Evolutionary conservation across 2,329 filamentous ascomycete genomes (phyloP).

Genomic region (Dactylellina leptospora): DNA sequence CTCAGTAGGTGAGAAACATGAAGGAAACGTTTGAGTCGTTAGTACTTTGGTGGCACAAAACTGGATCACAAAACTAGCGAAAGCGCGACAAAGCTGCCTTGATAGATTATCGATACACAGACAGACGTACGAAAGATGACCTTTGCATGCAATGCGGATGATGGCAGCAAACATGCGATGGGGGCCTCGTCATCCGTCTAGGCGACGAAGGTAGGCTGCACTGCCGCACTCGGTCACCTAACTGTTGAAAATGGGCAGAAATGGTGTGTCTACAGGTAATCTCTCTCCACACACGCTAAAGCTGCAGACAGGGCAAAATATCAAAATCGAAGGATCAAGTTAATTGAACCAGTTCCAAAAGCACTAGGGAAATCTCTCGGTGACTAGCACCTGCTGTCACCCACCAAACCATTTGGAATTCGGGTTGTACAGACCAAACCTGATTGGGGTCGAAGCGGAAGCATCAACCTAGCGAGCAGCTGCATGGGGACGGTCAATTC

Average conservation of each 20-base stretch:
- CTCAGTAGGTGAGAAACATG: conserved; percentile 21
- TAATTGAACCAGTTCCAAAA: not conserved
- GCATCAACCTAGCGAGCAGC: too few species aligned
- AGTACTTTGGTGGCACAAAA: not conserved
- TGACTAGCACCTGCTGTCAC: conserved; percentile 42
- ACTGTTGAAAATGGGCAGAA: conserved; percentile 15
- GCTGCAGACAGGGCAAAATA: conserved; percentile 30
- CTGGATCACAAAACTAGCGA: not conserved
- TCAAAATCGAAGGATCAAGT: conserved; percentile 11
- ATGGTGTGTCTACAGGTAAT: conserved; percentile 13
- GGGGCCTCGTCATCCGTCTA: conserved; percentile 45
- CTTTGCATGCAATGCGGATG: conserved; percentile 20
- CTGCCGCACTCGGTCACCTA: conserved; percentile 18
- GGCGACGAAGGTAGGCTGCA: conserved; percentile 48
- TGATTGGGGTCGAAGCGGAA: conserved; percentile 35
- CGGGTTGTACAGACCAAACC: conserved; percentile 43
- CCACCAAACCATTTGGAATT: conserved; percentile 49
- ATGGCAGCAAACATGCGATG: conserved; percentile 1
- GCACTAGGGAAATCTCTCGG: too few species aligned
- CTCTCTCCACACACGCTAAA: conserved; percentile 5
- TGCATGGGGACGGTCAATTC: conserved; percentile 11
- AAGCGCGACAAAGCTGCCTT: conserved; percentile 36
- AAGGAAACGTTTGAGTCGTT: not conserved
- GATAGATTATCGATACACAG: conserved; percentile 51
- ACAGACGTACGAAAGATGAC: conserved; percentile 23